Percentiles rank a stretch among this genome's conserved stretches.
Evolutionary conservation across 2,329 filamentous ascomycete genomes (phyloP).

Genomic region (Amauroascus niger): DNA sequence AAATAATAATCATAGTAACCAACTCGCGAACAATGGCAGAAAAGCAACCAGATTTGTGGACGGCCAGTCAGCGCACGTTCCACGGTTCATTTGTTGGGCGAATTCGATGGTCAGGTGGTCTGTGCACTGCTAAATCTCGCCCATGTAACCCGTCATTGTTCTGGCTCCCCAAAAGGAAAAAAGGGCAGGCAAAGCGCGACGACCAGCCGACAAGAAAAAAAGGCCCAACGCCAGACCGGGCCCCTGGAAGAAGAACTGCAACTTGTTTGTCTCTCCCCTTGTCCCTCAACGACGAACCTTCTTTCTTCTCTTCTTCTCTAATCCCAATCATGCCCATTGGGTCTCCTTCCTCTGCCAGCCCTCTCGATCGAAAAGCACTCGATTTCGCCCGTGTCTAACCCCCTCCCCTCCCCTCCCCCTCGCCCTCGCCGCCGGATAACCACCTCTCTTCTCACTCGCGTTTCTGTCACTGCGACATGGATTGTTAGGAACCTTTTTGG

Average conservation of each 20-base stretch:
- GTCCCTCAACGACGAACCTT: background rate
- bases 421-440: background rate
- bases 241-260: background rate
- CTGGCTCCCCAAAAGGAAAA: no score
- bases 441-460: background rate
- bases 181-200: background rate
- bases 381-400: background rate
- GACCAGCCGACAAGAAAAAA: no score
- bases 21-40: background rate
- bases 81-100: slow-evolving; percentile 1
- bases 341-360: background rate
- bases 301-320: background rate
- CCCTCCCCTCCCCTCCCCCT: background rate
- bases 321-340: background rate
- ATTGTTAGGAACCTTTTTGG: background rate
- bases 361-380: background rate
- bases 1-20: no score
- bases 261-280: background rate
- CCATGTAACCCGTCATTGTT: slow-evolving; percentile 10
- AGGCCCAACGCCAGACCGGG: no score
- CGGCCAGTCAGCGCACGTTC: background rate
- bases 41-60: background rate
- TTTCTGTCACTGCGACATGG: background rate
- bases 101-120: slow-evolving; percentile 7
- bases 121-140: slow-evolving; percentile 4